Evolutionary conservation across 352 stramenopile species (phyloP).

Genomic region (Salisapilia sapeloensis): DNA sequence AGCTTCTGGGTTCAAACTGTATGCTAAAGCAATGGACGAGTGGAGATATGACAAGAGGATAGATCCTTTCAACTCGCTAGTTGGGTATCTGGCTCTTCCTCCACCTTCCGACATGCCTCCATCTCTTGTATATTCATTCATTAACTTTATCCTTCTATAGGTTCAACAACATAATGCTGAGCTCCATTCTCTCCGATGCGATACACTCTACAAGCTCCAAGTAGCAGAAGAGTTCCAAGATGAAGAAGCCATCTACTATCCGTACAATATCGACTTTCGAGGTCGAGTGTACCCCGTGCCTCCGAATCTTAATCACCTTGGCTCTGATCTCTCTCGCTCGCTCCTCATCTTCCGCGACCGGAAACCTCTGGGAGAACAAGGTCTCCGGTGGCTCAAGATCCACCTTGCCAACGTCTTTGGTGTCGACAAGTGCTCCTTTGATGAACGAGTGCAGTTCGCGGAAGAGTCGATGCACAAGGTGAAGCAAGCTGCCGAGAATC

Average conservation of each 20-base stretch:
- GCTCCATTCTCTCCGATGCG: slow-evolving; percentile 90
- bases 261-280: slow-evolving; percentile 99
- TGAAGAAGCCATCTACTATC: slow-evolving; percentile 96
- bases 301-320: slow-evolving; percentile 97
- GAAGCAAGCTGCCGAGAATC: slow-evolving; percentile 76
- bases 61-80: background rate
- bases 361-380: slow-evolving; percentile 88
- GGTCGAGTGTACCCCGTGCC: slow-evolving; percentile 97
- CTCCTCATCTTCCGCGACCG: slow-evolving; percentile 91
- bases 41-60: background rate
- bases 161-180: slow-evolving; percentile 76
- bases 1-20: slow-evolving; percentile 76
- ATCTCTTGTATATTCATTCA: background rate
- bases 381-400: slow-evolving; percentile 98
- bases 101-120: background rate
- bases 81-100: slow-evolving; percentile 1
- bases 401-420: slow-evolving; percentile 86
- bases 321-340: slow-evolving; percentile 95
- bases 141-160: slow-evolving; percentile 12
- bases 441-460: slow-evolving; percentile 91
- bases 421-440: slow-evolving; percentile 92
- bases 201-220: slow-evolving; percentile 91
- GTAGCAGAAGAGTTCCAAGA: slow-evolving; percentile 93
- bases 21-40: slow-evolving; percentile 26
- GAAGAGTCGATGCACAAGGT: slow-evolving; percentile 91